Evolutionary conservation across 2,329 filamentous ascomycete genomes (phyloP).

Genomic region (Aspergillus aculeatus): DNA sequence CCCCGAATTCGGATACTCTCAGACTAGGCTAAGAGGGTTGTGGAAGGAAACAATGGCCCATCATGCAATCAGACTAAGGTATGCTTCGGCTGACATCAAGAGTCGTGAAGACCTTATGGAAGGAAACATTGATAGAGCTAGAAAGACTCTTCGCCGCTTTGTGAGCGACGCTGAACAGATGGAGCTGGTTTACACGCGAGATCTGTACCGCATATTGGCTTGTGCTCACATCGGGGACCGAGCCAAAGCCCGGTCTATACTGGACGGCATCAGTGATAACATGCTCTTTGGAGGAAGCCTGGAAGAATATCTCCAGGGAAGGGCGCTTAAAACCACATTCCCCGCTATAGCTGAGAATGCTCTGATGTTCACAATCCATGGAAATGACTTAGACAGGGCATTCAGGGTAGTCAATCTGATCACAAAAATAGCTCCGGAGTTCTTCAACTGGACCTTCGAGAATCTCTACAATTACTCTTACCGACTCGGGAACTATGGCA

Average conservation of each 20-base stretch:
- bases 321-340: slow-evolving; percentile 12
- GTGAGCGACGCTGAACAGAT: slow-evolving; percentile 10
- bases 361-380: slow-evolving; percentile 14
- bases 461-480: slow-evolving; percentile 13
- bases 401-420: neutral
- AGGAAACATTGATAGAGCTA: neutral
- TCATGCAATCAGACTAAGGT: slow-evolving; percentile 9
- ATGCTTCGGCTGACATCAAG: slow-evolving; percentile 1
- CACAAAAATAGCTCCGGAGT: neutral
- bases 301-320: slow-evolving; percentile 2
- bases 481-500: slow-evolving; percentile 15
- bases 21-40: slow-evolving; percentile 4
- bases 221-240: slow-evolving; percentile 19
- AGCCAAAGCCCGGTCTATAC: slow-evolving; percentile 13
- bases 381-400: slow-evolving; percentile 16
- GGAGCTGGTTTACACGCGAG: neutral
- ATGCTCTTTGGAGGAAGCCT: neutral
- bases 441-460: slow-evolving; percentile 14
- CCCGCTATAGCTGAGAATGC: slow-evolving; percentile 16
- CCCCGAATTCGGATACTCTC: neutral
- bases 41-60: slow-evolving; percentile 14
- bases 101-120: slow-evolving; percentile 11
- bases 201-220: slow-evolving; percentile 10
- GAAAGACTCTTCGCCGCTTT: slow-evolving; percentile 12
- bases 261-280: slow-evolving; percentile 12